Evolutionary conservation across 108 stramenopile species (phyloP).

Genomic region (Cyclotella baltica): DNA sequence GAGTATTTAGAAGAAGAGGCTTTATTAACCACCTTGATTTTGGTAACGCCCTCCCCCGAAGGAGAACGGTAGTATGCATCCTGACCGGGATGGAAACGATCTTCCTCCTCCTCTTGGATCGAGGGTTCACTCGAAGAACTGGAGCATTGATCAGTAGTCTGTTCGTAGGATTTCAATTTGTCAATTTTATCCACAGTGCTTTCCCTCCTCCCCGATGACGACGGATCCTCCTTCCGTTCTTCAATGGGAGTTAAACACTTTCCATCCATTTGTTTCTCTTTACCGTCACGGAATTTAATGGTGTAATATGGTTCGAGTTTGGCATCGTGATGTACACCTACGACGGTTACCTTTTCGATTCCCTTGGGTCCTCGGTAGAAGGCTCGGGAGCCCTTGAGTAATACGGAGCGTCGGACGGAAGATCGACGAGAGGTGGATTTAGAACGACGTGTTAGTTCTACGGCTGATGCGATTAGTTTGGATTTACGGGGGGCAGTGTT

Average conservation of each 20-base stretch:
- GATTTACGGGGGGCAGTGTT: neutral
- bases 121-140: slow-evolving; percentile 4
- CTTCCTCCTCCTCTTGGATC: neutral
- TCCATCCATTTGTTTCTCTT: slow-evolving; percentile 61
- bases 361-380: slow-evolving; percentile 45
- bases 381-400: slow-evolving; percentile 37
- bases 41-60: slow-evolving; percentile 12
- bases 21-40: slow-evolving; percentile 31
- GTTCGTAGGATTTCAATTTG: neutral
- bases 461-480: slow-evolving; percentile 27
- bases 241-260: slow-evolving; percentile 40
- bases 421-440: slow-evolving; percentile 11
- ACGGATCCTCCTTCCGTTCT: slow-evolving; percentile 14
- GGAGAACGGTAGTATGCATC: slow-evolving; percentile 41
- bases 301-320: slow-evolving; percentile 63
- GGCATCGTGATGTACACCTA: slow-evolving; percentile 57
- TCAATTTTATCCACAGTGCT: neutral
- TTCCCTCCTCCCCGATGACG: slow-evolving; percentile 2
- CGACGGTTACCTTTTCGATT: slow-evolving; percentile 46
- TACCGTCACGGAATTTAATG: slow-evolving; percentile 52
- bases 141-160: slow-evolving; percentile 4
- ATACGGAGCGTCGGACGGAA: neutral
- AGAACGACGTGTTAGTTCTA: slow-evolving; percentile 31
- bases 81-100: slow-evolving; percentile 22
- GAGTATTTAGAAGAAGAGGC: slow-evolving; percentile 12